Percentiles rank a stretch among this genome's conserved stretches.
Evolutionary conservation across 306 rosid species (phyloP).

Genomic region (Lathyrus aphaca): DNA sequence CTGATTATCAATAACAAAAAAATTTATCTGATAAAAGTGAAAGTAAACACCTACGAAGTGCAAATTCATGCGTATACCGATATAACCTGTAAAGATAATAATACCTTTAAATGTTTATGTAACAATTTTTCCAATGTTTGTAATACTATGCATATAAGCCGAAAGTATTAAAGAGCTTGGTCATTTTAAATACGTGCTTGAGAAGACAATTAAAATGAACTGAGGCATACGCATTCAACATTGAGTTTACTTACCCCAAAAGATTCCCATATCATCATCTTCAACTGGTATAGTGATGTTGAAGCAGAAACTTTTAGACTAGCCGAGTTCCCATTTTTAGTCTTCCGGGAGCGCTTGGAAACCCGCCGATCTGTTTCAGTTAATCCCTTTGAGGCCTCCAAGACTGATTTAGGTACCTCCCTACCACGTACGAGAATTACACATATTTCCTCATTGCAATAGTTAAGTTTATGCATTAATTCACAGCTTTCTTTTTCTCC

Average conservation of each 20-base stretch:
- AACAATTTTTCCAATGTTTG: neutral
- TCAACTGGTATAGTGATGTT: slow-evolving; percentile 86
- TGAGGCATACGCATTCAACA: slow-evolving; percentile 19
- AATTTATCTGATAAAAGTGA: neutral
- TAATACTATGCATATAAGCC: neutral
- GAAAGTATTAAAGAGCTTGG: neutral
- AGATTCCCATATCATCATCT: slow-evolving; percentile 99
- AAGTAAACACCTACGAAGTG: slow-evolving; percentile 14
- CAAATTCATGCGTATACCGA: neutral
- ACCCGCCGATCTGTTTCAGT: slow-evolving; percentile 86
- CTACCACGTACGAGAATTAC: slow-evolving; percentile 83
- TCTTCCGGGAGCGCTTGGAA: slow-evolving; percentile 89
- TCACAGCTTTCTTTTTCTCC: slow-evolving; percentile 91
- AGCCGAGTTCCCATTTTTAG: slow-evolving; percentile 72
- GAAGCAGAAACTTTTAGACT: slow-evolving; percentile 89
- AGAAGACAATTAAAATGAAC: neutral
- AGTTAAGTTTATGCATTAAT: slow-evolving; percentile 83
- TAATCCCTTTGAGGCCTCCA: slow-evolving; percentile 77
- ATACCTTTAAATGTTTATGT: neutral
- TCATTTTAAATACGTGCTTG: neutral
- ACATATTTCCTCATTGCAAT: slow-evolving; percentile 74
- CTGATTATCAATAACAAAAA: neutral
- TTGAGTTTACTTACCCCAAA: slow-evolving; percentile 76
- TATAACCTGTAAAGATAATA: neutral
- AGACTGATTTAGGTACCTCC: slow-evolving; percentile 89